Conservation (phyloP, 2,329 filamentous ascomycete genomes). For the Tothia fuscella region DNA sequence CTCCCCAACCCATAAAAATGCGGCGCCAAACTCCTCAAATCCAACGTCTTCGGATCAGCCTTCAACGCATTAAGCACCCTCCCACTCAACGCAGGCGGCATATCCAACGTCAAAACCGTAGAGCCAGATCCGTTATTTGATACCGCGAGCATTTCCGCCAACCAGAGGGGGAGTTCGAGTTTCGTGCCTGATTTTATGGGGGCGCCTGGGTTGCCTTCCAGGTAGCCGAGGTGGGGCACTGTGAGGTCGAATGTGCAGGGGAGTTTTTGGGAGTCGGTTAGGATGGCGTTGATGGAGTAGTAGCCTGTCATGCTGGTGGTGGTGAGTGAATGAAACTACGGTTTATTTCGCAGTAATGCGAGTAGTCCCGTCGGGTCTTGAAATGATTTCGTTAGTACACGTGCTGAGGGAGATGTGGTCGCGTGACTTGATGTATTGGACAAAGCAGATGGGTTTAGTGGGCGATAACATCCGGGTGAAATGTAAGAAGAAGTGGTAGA, state of each 20-base stretch:
- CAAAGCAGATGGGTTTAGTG: too few species aligned
- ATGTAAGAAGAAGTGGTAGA: too few species aligned
- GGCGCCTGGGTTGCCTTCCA: conserved; percentile 64
- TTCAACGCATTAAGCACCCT: conserved; percentile 82
- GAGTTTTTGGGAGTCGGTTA: conserved; percentile 84
- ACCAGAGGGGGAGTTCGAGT: conserved; percentile 80
- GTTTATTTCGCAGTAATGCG: too few species aligned
- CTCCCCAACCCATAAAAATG: conserved; percentile 83
- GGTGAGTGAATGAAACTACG: too few species aligned
- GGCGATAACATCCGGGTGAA: too few species aligned
- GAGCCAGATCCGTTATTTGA: conserved; percentile 7
- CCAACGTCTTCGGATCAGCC: conserved; percentile 76
- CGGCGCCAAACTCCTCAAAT: conserved; percentile 68
- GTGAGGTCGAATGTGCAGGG: conserved; percentile 91
- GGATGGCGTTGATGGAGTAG: conserved; percentile 74
- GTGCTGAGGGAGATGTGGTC: too few species aligned
- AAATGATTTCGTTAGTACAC: too few species aligned
- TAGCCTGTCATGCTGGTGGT: conserved; percentile 59
- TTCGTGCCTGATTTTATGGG: conserved; percentile 70
- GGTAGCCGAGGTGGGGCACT: conserved; percentile 73
- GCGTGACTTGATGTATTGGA: too few species aligned
- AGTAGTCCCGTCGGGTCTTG: too few species aligned
- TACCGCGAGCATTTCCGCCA: conserved; percentile 84
- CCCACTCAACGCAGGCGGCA: conserved; percentile 63
- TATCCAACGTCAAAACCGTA: conserved; percentile 54